phyloP scores from a whole-genome alignment of 2,329 filamentous ascomycete genomes.

The Apiospora hydei region DNA sequence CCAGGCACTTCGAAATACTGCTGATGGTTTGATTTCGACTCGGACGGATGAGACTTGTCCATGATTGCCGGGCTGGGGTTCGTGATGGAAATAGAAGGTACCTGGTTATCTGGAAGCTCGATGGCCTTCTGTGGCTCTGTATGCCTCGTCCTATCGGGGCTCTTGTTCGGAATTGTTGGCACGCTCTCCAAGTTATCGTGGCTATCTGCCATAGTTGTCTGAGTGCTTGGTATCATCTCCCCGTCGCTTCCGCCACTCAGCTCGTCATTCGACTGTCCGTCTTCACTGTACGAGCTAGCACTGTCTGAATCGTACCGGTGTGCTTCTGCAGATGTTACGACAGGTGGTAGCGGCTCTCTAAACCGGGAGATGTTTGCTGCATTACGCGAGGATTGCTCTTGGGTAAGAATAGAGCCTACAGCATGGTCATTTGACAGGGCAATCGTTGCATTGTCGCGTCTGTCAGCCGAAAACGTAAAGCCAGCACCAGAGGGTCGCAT shows the following conservation, averaged over 20 bases:
- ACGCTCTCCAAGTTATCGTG: conserved; percentile 26
- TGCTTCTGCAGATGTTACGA: conserved; percentile 74
- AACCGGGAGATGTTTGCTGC: conserved; percentile 64
- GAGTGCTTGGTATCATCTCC: conserved; percentile 32
- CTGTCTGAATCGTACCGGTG: conserved; percentile 69
- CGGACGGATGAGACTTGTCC: neutral
- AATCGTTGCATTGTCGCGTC: conserved; percentile 45
- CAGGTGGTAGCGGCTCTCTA: conserved; percentile 72
- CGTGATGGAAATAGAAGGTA: neutral
- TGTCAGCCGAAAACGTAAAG: conserved; percentile 33
- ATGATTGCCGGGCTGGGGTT: conserved; percentile 6
- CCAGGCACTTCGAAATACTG: conserved; percentile 16
- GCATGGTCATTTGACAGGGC: conserved; percentile 66
- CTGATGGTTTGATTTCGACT: neutral
- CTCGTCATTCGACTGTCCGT: conserved; percentile 36
- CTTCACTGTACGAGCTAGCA: conserved; percentile 50
- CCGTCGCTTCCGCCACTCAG: conserved; percentile 30
- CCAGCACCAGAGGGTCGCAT: conserved; percentile 36
- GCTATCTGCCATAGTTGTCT: conserved; percentile 32
- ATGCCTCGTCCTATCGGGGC: neutral
- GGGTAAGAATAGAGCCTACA: conserved; percentile 61
- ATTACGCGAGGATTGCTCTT: conserved; percentile 61
- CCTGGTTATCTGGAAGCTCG: conserved; percentile 13
- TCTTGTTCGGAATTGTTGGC: neutral
- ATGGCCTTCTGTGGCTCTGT: neutral